phyloP scores from a whole-genome alignment of 1,284 basidiomycete species.

The Clitocybe nebularis region DNA sequence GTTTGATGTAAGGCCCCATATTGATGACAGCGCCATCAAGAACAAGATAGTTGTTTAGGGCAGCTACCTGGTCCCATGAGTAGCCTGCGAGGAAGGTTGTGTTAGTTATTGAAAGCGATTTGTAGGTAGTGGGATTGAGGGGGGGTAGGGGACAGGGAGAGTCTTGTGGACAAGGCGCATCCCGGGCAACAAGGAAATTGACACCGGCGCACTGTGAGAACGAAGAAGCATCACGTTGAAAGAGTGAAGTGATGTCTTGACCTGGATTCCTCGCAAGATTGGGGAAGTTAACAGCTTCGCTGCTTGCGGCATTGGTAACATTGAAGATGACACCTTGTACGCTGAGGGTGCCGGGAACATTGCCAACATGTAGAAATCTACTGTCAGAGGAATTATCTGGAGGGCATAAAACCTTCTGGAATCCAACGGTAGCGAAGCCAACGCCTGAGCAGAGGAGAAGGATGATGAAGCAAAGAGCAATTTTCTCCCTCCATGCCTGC shows the following conservation, averaged over 20 bases:
- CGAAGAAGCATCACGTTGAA: slow-evolving; percentile 63
- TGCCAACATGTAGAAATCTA: slow-evolving; percentile 67
- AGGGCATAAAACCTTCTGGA: slow-evolving; percentile 92
- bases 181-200: slow-evolving; percentile 65
- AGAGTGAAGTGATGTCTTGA: slow-evolving; percentile 86
- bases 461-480: slow-evolving; percentile 88
- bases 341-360: slow-evolving; percentile 62
- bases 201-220: slow-evolving; percentile 64
- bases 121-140: slow-evolving; percentile 57
- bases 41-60: slow-evolving; percentile 72
- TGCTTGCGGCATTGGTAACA: slow-evolving; percentile 52
- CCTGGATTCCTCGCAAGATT: slow-evolving; percentile 65
- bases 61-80: slow-evolving; percentile 81
- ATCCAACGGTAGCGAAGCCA: slow-evolving; percentile 93
- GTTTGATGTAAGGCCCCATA: slow-evolving; percentile 80
- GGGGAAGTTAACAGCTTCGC: slow-evolving; percentile 54
- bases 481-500: slow-evolving; percentile 98
- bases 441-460: slow-evolving; percentile 74
- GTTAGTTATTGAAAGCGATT: slow-evolving; percentile 57
- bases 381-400: slow-evolving; percentile 53
- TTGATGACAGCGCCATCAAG: slow-evolving; percentile 95
- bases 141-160: slow-evolving; percentile 61
- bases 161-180: slow-evolving; percentile 62
- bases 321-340: slow-evolving; percentile 81
- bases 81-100: slow-evolving; percentile 75